Base-by-base conservation (phyloP, 345 rosid species). In the Melastoma malabathricum region DNA sequence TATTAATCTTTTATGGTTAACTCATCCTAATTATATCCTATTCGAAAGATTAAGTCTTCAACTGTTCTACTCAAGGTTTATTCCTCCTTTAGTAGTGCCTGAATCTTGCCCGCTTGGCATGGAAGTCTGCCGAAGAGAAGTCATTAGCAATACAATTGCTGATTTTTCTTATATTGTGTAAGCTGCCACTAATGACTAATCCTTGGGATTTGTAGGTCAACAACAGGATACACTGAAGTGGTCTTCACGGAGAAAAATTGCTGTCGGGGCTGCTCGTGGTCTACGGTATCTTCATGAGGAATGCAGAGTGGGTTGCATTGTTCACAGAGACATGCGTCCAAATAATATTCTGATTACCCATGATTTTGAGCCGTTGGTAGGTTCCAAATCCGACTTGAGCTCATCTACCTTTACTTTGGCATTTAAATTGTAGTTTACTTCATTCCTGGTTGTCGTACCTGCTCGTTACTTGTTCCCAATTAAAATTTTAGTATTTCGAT, bases 241-340 rank as follows among this genome's bases (percentile, higher is more conserved):
- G 99, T 62, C 89, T 22, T 83, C 99, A 38, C 71, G 99, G 46
- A 94, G 89, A 67, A 93, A 83, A 71, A 82, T 93, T 62, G 99
- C 97, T 15, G 86, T 85, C 17, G 99, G 99, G 58, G 97, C 97
- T 55, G 99, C 99, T 63, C 74, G 97, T 65, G 99, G 99, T 34
- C 80, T 93, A 58, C 80, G 97, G 51, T 93, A 93, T 77, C 97
- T 93, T 63, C 99, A 93, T 47, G 99, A 93, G 80, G 99, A 93
- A 59, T 93, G 99, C 79, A 81, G 99, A 80, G 99, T 88, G 59
- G 99, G 99, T 43, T 88, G 99, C 66, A 93, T 93, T 63, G 99
- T 93, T 68, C 99, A 93, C 64, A 86, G 99, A 48, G 99, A 93
- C 68, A 85, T 93, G 99, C 84, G 97, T 34, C 99, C 99, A 23